Base-by-base conservation (phyloP, 176 grass and related monocot genomes). In the Bothriochloa decipiens region DNA sequence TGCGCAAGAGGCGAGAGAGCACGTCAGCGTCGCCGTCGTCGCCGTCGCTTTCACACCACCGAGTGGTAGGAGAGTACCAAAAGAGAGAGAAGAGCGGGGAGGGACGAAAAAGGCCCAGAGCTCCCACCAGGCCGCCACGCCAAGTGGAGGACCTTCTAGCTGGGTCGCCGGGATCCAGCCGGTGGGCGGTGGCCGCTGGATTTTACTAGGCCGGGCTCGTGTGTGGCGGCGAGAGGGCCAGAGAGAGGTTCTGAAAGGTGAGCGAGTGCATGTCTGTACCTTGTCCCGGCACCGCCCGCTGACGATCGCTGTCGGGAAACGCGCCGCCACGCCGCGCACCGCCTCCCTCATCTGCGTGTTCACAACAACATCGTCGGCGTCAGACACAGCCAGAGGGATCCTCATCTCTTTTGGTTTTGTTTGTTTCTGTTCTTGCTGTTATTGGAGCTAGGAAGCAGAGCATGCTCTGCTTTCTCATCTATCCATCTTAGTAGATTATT, bases 271-370 rank as follows among this genome's bases (percentile, higher is more conserved):
- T 12, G 58, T 4, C 0, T 49, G 28, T 75, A 96, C 94, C 94
- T 96, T 96, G 28, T 92, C 91, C 27, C 81, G 42, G 88, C 91
- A 82, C 29, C 94, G 87, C 12, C 94, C 94, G 64, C 90, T 96
- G 39, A 96, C 88, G 60, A 96, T 96, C 58, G 94, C 94, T 27
- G 94, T 96, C 12, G 94, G 91, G 65, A 96, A 96, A 46, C 68
- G 62, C 81, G 37, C 90, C 52, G 94, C 90, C 40, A 85, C 80
- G 69, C 90, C 77, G 66, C 91, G 85, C 61, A 96, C 94, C 15
- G 91, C 81, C 13, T 89, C 86, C 28, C 94, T 83, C 94, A 93
- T 96, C 94, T 96, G 83, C 60, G 17, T 6, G 52, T 55, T 55
- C 18, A 3, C n/a, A 10, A 5, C 9, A 15, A 6, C 27, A 29